A percentile compares a stretch with the other conserved stretches of the same genome.
Evolutionary conservation across 306 rosid species (phyloP).

Genomic region (Cyamopsis tetragonoloba): DNA sequence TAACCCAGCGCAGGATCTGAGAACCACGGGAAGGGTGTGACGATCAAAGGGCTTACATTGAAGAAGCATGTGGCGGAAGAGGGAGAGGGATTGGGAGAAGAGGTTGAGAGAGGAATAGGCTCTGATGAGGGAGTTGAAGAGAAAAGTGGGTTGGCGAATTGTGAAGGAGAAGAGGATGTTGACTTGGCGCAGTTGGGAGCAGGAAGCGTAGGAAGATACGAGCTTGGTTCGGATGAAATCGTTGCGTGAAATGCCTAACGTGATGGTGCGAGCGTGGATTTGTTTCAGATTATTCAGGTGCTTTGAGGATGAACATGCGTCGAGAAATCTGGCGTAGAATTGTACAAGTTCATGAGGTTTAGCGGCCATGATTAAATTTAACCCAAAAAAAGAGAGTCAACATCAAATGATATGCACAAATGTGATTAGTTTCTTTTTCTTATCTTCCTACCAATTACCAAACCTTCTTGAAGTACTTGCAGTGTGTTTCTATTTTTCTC

Average conservation of each 20-base stretch:
- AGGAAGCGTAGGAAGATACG: constrained; percentile 53
- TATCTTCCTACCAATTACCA: too few relatives aligned
- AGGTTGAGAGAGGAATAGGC: constrained; percentile 44
- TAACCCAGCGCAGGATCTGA: constrained; percentile 55
- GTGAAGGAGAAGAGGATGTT: constrained; percentile 50
- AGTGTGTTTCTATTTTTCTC: too few relatives aligned
- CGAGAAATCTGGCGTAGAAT: constrained; percentile 43
- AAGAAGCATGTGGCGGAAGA: constrained; percentile 45
- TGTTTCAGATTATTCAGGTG: constrained; percentile 34
- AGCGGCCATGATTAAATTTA: constrained; percentile 22
- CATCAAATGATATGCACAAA: not conserved
- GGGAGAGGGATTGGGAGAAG: constrained; percentile 47
- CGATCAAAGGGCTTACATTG: constrained; percentile 39
- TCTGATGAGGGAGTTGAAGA: constrained; percentile 62
- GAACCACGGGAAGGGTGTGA: constrained; percentile 50
- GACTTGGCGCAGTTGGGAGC: constrained; percentile 49
- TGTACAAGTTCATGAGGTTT: constrained; percentile 25
- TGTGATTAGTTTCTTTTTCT: not conserved
- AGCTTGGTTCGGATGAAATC: constrained; percentile 61
- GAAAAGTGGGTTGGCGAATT: constrained; percentile 57
- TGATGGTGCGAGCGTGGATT: constrained; percentile 48
- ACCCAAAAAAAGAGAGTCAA: too few relatives aligned
- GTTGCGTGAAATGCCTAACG: constrained; percentile 38
- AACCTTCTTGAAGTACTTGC: too few relatives aligned
- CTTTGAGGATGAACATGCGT: constrained; percentile 39